Conservation (phyloP, 1,284 basidiomycete genomes). For the Puccinia polysora region DNA sequence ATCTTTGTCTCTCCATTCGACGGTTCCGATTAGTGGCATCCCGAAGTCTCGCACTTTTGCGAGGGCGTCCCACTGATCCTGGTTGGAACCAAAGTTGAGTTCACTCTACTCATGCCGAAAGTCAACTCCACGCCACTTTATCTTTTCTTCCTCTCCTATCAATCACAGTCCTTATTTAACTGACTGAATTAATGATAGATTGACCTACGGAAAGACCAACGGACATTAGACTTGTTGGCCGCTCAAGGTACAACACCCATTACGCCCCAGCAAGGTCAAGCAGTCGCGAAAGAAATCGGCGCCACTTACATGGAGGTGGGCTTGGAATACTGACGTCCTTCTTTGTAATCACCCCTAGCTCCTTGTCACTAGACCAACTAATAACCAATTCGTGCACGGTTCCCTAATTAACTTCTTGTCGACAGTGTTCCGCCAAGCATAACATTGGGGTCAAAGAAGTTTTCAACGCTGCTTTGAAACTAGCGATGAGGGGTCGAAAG, state of each 20-base stretch:
- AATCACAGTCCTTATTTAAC: not conserved
- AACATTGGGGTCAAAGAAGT: too few relatives aligned
- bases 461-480: too few relatives aligned
- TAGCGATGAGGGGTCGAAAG: too few relatives aligned
- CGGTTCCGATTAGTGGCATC: slow-evolving; percentile 69
- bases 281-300: slow-evolving; percentile 42
- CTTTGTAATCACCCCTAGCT: too few relatives aligned
- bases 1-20: slow-evolving; percentile 32
- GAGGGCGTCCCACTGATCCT: slow-evolving; percentile 86
- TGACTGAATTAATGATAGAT: not conserved
- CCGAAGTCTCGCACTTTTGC: slow-evolving; percentile 96
- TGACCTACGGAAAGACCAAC: slow-evolving; percentile 79
- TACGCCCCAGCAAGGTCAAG: slow-evolving; percentile 59
- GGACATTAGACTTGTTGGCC: slow-evolving; percentile 81
- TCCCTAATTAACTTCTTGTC: too few relatives aligned
- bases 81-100: slow-evolving; percentile 76
- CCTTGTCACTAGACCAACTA: too few relatives aligned
- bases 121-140: not conserved
- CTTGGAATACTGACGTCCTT: too few relatives aligned
- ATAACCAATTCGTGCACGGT: too few relatives aligned
- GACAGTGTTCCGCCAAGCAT: too few relatives aligned
- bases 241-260: slow-evolving; percentile 86
- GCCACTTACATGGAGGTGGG: slow-evolving; percentile 48
- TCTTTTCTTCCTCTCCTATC: not conserved
- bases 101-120: too few relatives aligned